These are phyloP conservation scores for Onygenales sp. DNA, from an alignment of 2,329 filamentous ascomycete species.

Conservation along the genomic window DNA sequence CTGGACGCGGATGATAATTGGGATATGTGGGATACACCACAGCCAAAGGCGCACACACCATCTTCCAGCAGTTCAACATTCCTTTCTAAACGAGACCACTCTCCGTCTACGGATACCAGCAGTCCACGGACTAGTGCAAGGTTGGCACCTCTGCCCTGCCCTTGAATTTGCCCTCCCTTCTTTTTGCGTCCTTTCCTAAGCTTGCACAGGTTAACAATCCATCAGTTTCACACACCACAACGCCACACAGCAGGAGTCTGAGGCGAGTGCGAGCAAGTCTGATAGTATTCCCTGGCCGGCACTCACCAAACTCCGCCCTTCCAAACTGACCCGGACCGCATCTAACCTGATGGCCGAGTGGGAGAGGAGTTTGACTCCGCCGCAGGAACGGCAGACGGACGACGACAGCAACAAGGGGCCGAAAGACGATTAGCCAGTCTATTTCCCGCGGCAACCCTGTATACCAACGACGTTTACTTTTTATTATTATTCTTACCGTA, in stretches of 20 bases:
- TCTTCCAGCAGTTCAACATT: slow-evolving; percentile 42
- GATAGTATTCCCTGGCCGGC: slow-evolving; percentile 54
- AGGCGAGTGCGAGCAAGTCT: slow-evolving; percentile 23
- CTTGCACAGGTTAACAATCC: slow-evolving; percentile 6
- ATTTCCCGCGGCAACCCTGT: no score
- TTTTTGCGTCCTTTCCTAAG: neutral
- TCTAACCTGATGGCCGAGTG: slow-evolving; percentile 81
- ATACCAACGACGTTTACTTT: no score
- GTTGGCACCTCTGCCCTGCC: slow-evolving; percentile 29
- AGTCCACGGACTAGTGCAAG: slow-evolving; percentile 47
- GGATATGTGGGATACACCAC: slow-evolving; percentile 48
- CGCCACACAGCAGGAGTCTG: slow-evolving; percentile 15
- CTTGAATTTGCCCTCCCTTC: neutral
- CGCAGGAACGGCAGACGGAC: neutral
- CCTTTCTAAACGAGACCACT: slow-evolving; percentile 38
- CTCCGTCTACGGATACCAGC: slow-evolving; percentile 35
- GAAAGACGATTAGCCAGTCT: neutral
- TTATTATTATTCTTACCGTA: no score
- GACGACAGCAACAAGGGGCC: neutral
- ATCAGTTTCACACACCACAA: slow-evolving; percentile 31
- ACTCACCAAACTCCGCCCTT: slow-evolving; percentile 62
- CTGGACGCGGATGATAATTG: slow-evolving; percentile 43
- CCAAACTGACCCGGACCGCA: slow-evolving; percentile 73
- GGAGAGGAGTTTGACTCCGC: slow-evolving; percentile 64
- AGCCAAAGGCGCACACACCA: slow-evolving; percentile 29